These are phyloP conservation scores for Vanrija humicola DNA, from an alignment of 1,284 basidiomycete genomes.

Conservation along the genomic window DNA sequence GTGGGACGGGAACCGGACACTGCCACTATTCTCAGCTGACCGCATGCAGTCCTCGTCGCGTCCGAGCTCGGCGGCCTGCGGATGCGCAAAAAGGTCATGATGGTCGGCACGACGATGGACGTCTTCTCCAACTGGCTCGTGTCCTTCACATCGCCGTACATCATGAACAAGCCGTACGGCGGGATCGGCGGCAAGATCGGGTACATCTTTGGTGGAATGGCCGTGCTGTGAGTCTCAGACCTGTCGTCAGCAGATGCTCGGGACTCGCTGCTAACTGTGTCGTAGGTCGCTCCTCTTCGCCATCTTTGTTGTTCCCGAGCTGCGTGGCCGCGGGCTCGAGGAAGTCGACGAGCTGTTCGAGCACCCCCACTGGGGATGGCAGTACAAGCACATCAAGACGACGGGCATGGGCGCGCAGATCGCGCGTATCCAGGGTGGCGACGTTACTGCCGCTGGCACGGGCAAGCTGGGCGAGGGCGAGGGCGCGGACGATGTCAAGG, in stretches of 20 bases:
- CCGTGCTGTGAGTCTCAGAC: neutral
- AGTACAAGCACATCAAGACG: slow-evolving; percentile 15
- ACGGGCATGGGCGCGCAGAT: slow-evolving; percentile 13
- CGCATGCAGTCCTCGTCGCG: slow-evolving; percentile 8
- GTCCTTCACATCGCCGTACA: slow-evolving; percentile 18
- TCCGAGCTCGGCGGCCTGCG: slow-evolving; percentile 19
- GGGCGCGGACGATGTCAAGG: neutral
- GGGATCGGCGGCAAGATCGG: slow-evolving; percentile 15
- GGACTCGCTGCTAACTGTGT: too few species aligned
- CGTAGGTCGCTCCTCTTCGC: slow-evolving; percentile 13
- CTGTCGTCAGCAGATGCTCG: too few species aligned
- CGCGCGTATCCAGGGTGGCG: slow-evolving; percentile 10
- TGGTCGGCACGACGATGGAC: slow-evolving; percentile 12
- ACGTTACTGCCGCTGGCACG: neutral
- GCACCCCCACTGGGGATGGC: slow-evolving; percentile 16
- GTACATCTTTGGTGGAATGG: slow-evolving; percentile 16
- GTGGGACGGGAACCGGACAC: neutral
- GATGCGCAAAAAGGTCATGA: slow-evolving; percentile 18
- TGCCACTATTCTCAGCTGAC: too few species aligned
- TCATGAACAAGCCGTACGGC: slow-evolving; percentile 11
- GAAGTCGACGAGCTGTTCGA: slow-evolving; percentile 27
- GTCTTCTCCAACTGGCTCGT: slow-evolving; percentile 14
- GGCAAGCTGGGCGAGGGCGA: neutral
- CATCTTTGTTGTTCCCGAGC: slow-evolving; percentile 26
- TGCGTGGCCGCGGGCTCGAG: slow-evolving; percentile 16